Evolutionary conservation across 495 filamentous ascomycete genomes (phyloP).

Genomic region (Neurospora discreta): DNA sequence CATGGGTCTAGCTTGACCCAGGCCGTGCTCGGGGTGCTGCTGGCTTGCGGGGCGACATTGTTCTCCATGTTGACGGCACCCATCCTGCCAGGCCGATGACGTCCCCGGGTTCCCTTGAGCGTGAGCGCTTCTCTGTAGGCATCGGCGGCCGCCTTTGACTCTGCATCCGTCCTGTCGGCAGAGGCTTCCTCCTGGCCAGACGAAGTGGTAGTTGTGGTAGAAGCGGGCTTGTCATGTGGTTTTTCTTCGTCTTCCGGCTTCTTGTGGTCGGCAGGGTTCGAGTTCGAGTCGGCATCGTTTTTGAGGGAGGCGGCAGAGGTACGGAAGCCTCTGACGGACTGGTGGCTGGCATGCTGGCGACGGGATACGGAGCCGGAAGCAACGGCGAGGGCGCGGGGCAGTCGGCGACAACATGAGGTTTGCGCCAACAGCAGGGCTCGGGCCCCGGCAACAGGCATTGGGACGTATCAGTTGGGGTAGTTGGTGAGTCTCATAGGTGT

Average conservation of each 20-base stretch:
- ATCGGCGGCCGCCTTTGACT: not conserved
- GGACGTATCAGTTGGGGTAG: not conserved
- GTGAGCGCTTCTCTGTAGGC: not conserved
- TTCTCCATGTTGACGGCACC: not conserved
- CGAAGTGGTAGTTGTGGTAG: not conserved
- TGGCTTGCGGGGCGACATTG: not conserved
- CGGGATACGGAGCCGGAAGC: not conserved
- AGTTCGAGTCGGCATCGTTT: conserved; percentile 5
- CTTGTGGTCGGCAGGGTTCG: not conserved
- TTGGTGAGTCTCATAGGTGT: conserved; percentile 8
- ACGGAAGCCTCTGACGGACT: conserved; percentile 6
- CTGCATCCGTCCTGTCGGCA: not conserved
- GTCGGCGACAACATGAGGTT: conserved; percentile 4
- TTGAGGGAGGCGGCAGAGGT: conserved; percentile 9
- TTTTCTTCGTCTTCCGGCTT: not conserved
- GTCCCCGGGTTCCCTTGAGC: not conserved
- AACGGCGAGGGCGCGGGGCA: conserved; percentile 5
- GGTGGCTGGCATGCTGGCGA: not conserved
- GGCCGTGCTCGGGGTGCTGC: conserved; percentile 5
- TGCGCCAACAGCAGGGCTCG: conserved; percentile 22
- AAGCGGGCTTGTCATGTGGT: not conserved
- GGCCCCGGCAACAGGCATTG: conserved; percentile 22
- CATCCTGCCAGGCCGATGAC: not conserved
- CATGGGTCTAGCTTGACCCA: conserved; percentile 31
- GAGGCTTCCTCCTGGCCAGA: not conserved